phyloP scores from a whole-genome alignment of 306 rosid species.

The Lathyrus tuberosus region DNA sequence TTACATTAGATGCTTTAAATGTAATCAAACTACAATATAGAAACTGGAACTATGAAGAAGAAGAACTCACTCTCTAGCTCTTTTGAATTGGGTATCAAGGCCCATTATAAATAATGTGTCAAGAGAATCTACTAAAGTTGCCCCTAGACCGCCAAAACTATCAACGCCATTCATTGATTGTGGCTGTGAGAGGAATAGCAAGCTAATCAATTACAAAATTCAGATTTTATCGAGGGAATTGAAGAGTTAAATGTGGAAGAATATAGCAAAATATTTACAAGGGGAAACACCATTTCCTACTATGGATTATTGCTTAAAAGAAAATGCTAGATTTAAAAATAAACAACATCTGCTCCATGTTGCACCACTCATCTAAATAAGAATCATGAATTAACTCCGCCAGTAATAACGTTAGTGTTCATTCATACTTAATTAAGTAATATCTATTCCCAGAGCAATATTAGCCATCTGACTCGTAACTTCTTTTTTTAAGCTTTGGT shows the following conservation, averaged over 20 bases:
- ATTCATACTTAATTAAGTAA: no score
- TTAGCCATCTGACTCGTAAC: no score
- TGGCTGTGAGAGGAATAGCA: slow-evolving; percentile 56
- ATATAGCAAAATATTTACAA: slow-evolving; percentile 3
- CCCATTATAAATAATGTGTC: slow-evolving; percentile 74
- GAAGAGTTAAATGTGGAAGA: slow-evolving; percentile 4
- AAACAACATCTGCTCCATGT: no score
- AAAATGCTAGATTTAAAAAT: no score
- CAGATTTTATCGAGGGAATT: slow-evolving; percentile 11
- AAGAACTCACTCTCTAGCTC: slow-evolving; percentile 65
- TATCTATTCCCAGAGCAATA: no score
- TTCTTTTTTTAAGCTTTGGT: no score
- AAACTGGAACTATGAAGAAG: slow-evolving; percentile 14
- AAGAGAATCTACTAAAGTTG: slow-evolving; percentile 68
- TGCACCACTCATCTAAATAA: no score
- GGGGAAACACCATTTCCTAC: slow-evolving; percentile 14
- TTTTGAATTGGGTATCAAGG: slow-evolving; percentile 59
- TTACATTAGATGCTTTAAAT: slow-evolving; percentile 29
- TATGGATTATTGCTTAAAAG: background rate
- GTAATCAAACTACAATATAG: slow-evolving; percentile 16
- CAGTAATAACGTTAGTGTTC: no score
- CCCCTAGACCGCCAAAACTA: slow-evolving; percentile 69
- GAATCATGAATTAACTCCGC: no score
- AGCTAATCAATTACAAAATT: slow-evolving; percentile 36
- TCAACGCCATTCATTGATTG: slow-evolving; percentile 49